Percentiles rank a stretch among this genome's conserved stretches.
Evolutionary conservation across 805 yeast species (phyloP).

Genomic region (Sugiyamaella qingdaonensis): DNA sequence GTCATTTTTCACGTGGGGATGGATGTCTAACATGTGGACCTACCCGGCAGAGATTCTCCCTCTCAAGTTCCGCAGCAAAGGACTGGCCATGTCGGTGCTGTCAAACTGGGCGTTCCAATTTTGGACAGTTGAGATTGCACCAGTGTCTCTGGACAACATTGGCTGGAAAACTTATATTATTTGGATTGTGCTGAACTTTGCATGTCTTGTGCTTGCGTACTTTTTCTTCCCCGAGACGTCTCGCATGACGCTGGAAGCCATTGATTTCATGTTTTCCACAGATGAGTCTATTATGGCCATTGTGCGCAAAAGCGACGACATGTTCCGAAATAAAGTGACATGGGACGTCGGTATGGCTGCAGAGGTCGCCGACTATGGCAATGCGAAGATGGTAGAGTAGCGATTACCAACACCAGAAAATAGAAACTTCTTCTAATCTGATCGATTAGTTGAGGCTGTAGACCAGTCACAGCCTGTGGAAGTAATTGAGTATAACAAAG

Average conservation of each 20-base stretch:
- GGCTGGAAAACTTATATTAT: conserved; percentile 44
- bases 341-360: conserved; percentile 12
- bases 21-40: conserved; percentile 20
- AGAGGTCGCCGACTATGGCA: conserved; percentile 7
- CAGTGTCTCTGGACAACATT: conserved; percentile 39
- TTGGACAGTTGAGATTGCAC: conserved; percentile 34
- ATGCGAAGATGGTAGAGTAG: not conserved
- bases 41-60: conserved; percentile 26
- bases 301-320: conserved; percentile 8
- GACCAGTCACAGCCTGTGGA: no score
- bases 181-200: conserved; percentile 23
- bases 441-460: no score
- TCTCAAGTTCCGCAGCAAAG: conserved; percentile 38
- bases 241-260: conserved; percentile 42
- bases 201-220: conserved; percentile 32
- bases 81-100: conserved; percentile 32
- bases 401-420: not conserved
- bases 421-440: not conserved
- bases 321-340: conserved; percentile 5
- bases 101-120: conserved; percentile 18
- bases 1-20: conserved; percentile 17
- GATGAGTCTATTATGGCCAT: conserved; percentile 4
- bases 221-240: conserved; percentile 41
- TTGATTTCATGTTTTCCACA: conserved; percentile 23
- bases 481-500: no score